Base-by-base conservation (phyloP, 1,139 yeast species). In the Suhomyces coccinellae region DNA sequence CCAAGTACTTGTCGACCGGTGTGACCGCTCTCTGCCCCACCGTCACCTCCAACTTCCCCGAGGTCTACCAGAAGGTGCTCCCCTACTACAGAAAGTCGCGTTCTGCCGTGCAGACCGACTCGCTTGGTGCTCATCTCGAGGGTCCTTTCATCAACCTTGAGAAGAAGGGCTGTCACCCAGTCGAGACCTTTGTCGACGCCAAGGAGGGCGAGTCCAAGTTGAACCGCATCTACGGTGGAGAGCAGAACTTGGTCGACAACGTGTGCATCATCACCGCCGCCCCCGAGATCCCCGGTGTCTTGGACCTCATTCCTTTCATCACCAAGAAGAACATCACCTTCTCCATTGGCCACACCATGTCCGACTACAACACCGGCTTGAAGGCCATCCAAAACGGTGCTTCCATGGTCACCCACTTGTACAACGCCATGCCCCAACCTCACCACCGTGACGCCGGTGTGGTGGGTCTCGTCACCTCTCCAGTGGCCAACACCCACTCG, bases 361-460 rank as follows among this genome's bases (percentile, higher is more conserved):
- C 82, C 33, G 75, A 71, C 51, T 78, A 75, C 56, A 65, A 67
- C 27, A 76, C 77, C 15, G 82, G 79, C 10, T 54, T 74, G 16
- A 64, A 71, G 46, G 85, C 86, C 0, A 66, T 80, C 27, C 63
- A 67, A 16, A 59, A 69, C 15, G 86, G 86, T 26, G 83, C 83
- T 17, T 61, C 76, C 26, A 80, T 81, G 85, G 68, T 82, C 41
- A 82, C 87, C 6, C 87, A 82, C 56, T 69, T 82, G 49, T 82
- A 78, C 62, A 82, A 82, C 54, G 87, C 87, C 52, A 82, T 82
- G 87, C 83, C 84, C 3, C 83, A 78, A 57, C 83, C 83, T 2
- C 85, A 80, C 55, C 85, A 81, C 55, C 67, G 87, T 54, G 78
- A 80, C 41, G 80, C 79, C 9, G 85, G 86, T 12, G 76, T 80